These are phyloP conservation scores for Acer negundo DNA, from an alignment of 345 rosid genomes.

Conservation along the genomic window DNA sequence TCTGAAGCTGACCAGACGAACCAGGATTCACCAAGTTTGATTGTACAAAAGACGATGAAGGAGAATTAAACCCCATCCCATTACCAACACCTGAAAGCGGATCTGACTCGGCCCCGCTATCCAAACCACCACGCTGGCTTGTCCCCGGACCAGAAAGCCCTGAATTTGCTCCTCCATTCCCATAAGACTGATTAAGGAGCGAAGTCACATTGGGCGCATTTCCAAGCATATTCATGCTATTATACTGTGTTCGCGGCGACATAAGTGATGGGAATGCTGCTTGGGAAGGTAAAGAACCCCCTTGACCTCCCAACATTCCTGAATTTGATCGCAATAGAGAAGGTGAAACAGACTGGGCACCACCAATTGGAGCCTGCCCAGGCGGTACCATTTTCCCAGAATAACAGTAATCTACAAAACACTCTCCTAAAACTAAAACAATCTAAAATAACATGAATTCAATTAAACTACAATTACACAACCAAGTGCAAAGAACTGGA, in stretches of 20 bases:
- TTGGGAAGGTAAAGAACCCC: slow-evolving; percentile 71
- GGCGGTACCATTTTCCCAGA: slow-evolving; percentile 71
- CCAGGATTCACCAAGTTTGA: slow-evolving; percentile 67
- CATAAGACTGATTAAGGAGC: slow-evolving; percentile 82
- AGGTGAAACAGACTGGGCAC: slow-evolving; percentile 69
- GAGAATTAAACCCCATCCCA: slow-evolving; percentile 63
- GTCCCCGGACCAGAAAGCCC: slow-evolving; percentile 53
- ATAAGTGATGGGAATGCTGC: slow-evolving; percentile 64
- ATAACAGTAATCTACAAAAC: slow-evolving; percentile 27
- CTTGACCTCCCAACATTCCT: slow-evolving; percentile 74
- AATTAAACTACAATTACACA: slow-evolving; percentile 30
- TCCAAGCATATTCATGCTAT: slow-evolving; percentile 79
- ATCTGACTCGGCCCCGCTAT: slow-evolving; percentile 77
- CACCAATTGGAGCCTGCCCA: slow-evolving; percentile 79
- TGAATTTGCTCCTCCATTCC: slow-evolving; percentile 64
- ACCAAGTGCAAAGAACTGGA: slow-evolving; percentile 21
- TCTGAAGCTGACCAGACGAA: slow-evolving; percentile 69
- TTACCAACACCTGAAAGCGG: slow-evolving; percentile 65
- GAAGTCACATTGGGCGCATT: slow-evolving; percentile 76
- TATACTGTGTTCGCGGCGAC: slow-evolving; percentile 71
- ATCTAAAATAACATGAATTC: slow-evolving; percentile 43
- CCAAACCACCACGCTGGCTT: slow-evolving; percentile 59
- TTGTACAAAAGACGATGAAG: slow-evolving; percentile 58
- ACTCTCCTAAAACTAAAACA: slow-evolving; percentile 31
- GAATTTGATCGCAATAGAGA: slow-evolving; percentile 74